These are phyloP conservation scores for Sanghuangporus weigelae DNA, from an alignment of 1,284 basidiomycete species.

Conservation along the genomic window DNA sequence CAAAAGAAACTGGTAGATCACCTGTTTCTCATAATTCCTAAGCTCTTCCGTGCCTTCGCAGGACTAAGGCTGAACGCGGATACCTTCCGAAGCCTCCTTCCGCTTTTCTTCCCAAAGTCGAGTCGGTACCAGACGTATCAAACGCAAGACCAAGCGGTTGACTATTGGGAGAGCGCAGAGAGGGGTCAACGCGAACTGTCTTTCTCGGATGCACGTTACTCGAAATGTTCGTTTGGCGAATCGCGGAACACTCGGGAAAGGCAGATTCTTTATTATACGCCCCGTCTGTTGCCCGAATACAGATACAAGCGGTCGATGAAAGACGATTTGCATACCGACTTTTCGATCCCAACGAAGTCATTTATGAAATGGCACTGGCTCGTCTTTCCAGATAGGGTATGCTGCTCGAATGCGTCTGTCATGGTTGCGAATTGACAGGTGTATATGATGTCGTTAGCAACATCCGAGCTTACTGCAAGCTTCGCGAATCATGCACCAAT, in stretches of 20 bases:
- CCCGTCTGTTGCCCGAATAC: conserved; percentile 11
- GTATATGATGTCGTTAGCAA: no score
- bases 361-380: conserved; percentile 14
- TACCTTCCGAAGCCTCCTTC: neutral
- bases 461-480: conserved; percentile 19
- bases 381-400: conserved; percentile 10
- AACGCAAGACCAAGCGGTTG: conserved; percentile 3
- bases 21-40: neutral
- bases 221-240: neutral
- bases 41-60: neutral
- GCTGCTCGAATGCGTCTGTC: neutral
- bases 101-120: neutral
- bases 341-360: conserved; percentile 2
- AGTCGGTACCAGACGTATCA: conserved; percentile 3
- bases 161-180: conserved; percentile 10
- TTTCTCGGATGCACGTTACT: conserved; percentile 11
- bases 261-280: conserved; percentile 11
- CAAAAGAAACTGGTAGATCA: neutral
- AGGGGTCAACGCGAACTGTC: neutral
- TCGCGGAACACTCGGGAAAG: neutral
- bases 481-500: conserved; percentile 26
- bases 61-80: neutral
- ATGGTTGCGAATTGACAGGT: no score
- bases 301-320: neutral
- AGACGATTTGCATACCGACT: neutral